Conservation (phyloP, 164 flowering plant species). For the Dillenia turbinata region DNA sequence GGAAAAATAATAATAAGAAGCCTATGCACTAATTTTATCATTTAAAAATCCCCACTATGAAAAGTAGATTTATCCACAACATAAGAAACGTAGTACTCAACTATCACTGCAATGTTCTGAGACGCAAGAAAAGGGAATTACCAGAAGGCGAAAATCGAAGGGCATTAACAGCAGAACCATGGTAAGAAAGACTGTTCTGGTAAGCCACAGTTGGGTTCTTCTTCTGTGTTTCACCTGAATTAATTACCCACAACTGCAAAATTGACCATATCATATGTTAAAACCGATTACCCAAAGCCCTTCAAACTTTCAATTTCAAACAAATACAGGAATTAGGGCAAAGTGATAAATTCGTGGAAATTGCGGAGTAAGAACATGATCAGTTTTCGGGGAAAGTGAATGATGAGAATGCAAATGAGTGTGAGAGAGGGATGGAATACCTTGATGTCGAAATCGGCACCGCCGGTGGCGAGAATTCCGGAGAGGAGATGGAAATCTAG, state of each 20-base stretch:
- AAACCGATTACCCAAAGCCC: not conserved
- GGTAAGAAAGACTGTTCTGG: slow-evolving; percentile 77
- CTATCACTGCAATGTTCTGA: too few relatives aligned
- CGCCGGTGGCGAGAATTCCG: slow-evolving; percentile 87
- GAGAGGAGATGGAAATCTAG: slow-evolving; percentile 86
- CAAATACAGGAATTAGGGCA: not conserved
- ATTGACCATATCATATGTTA: not conserved
- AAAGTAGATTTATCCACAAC: too few relatives aligned
- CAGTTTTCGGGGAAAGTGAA: not conserved
- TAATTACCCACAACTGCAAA: slow-evolving; percentile 70
- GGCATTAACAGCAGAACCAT: slow-evolving; percentile 75
- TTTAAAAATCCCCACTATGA: too few relatives aligned
- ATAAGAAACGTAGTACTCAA: too few relatives aligned
- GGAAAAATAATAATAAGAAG: too few relatives aligned
- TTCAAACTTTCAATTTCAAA: not conserved
- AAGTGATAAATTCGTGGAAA: not conserved
- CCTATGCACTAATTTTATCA: too few relatives aligned
- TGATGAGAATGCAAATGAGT: not conserved
- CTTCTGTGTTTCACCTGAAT: slow-evolving; percentile 47
- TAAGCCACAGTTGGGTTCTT: slow-evolving; percentile 68
- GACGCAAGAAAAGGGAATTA: slow-evolving; percentile 12
- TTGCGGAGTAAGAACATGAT: not conserved
- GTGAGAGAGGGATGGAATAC: slow-evolving; percentile 18
- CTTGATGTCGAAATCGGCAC: slow-evolving; percentile 95
- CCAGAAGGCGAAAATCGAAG: slow-evolving; percentile 95